Conservation (phyloP, 2,329 filamentous ascomycete genomes). For the Ceratocystis cubensis region DNA sequence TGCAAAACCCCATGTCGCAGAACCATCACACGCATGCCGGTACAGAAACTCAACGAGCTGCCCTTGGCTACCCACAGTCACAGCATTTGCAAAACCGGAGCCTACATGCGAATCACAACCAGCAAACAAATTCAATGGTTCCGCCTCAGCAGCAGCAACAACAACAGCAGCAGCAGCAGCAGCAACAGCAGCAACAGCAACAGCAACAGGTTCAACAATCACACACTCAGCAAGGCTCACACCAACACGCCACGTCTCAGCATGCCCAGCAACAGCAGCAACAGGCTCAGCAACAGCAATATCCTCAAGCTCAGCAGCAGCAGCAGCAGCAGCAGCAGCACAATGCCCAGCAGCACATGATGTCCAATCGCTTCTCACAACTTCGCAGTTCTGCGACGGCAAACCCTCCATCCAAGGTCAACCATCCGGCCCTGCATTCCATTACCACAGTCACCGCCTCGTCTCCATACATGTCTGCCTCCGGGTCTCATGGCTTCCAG, state of each 20-base stretch:
- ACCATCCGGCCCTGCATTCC: constrained; percentile 13
- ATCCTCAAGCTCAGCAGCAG: constrained; percentile 21
- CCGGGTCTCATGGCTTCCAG: constrained; percentile 11
- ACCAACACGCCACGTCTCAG: constrained; percentile 19
- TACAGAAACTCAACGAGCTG: constrained; percentile 13
- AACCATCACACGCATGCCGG: constrained; percentile 14
- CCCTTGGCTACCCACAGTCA: constrained; percentile 6
- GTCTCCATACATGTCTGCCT: constrained; percentile 17
- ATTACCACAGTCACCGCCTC: constrained; percentile 1
- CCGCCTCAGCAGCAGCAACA: constrained; percentile 8
- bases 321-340: constrained; percentile 22
- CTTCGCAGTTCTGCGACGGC: not conserved
- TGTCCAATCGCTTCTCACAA: constrained; percentile 10
- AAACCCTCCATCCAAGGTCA: constrained; percentile 16
- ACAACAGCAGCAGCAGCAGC: constrained; percentile 22
- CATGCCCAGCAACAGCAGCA: constrained; percentile 22
- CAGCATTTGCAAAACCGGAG: constrained; percentile 10
- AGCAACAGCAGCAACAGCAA: constrained; percentile 1
- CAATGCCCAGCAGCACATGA: not conserved
- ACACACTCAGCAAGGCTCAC: constrained; percentile 19
- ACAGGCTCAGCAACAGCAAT: constrained; percentile 17
- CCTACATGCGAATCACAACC: constrained; percentile 17
- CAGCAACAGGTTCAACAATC: constrained; percentile 13
- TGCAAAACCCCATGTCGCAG: constrained; percentile 15
- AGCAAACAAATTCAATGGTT: constrained; percentile 16